Base-by-base conservation (phyloP, 2,329 filamentous ascomycete species). In the Penicillium concentricum region DNA sequence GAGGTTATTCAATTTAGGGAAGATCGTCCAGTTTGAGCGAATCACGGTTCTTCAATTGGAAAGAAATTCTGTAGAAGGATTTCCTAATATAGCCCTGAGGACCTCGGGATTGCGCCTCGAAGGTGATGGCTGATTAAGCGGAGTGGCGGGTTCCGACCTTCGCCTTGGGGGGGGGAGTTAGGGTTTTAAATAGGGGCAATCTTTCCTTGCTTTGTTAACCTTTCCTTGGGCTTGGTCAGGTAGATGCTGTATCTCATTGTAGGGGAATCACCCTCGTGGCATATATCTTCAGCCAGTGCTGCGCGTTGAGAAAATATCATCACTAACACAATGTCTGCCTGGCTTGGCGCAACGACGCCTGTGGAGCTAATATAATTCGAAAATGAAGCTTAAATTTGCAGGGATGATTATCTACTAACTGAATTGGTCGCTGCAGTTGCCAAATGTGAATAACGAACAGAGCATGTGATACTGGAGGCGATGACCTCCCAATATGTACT, bases 1-100 rank as follows among this genome's bases (percentile, higher is more conserved):
- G 54, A 63, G 61, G 41, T 61, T 63, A 63, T 56, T 61, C 38
- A 2, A 45, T 37, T 52, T 22, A 35, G 44, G 45, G 51, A 32
- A n/a, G 46, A 55, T 55, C 57, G 28, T 6, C 50, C 8, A 8
- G 12, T 7, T 9, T 13, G 26, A 50, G 47, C 54, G 43, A 55
- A 57, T 61, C 12, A 13, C 2, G 0, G 3, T 34, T n/a, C 5
- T 10, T 20, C 13, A n/a, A 49, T 48, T 54, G 20, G 8, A 49
- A 54, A 54, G n/a, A 30, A 18, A 12, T 30, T 38, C 16, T 5
- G 28, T 28, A 1, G 9, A 35, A 18, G 49, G 30, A 32, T 18
- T 22, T 22, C 18, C 18, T 13, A 39, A 39, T 39, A 20, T 39
- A 39, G 18, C 18, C 37, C 18, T 35, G 32, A 16, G 15, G 32